Conservation (phyloP, 192 early-diverging fungal species). For the Coemansia sp. region DNA sequence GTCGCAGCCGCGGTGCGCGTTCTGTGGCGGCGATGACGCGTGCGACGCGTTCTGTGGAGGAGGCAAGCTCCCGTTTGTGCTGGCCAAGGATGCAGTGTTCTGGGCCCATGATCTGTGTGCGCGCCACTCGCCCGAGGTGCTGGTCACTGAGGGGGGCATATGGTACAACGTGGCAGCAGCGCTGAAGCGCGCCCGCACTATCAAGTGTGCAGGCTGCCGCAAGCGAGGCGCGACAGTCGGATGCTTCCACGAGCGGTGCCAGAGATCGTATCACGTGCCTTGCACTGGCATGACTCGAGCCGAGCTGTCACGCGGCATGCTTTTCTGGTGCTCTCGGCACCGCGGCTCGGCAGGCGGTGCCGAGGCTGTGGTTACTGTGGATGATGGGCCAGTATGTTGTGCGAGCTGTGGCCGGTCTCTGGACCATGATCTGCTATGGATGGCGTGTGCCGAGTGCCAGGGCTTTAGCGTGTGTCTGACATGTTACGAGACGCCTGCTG, state of each 20-base stretch:
- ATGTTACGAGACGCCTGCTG: slow-evolving; percentile 47
- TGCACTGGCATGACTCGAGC: slow-evolving; percentile 71
- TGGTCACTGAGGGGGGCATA: slow-evolving; percentile 58
- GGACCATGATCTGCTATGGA: slow-evolving; percentile 45
- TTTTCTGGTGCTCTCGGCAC: slow-evolving; percentile 87
- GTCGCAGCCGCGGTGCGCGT: slow-evolving; percentile 30
- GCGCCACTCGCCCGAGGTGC: slow-evolving; percentile 79
- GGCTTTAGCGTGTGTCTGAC: slow-evolving; percentile 42
- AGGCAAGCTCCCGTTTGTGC: slow-evolving; percentile 54
- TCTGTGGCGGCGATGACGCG: too few relatives aligned
- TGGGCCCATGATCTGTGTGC: slow-evolving; percentile 90
- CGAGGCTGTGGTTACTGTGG: too few relatives aligned
- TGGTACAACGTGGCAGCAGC: slow-evolving; percentile 89
- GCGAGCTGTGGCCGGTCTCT: slow-evolving; percentile 30
- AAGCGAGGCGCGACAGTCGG: slow-evolving; percentile 82
- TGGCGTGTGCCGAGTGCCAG: slow-evolving; percentile 42
- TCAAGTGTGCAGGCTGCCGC: slow-evolving; percentile 73
- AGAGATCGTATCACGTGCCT: slow-evolving; percentile 75
- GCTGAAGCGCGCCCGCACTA: slow-evolving; percentile 64
- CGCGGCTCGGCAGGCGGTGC: neutral
- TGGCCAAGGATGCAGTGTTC: slow-evolving; percentile 59
- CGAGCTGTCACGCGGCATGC: slow-evolving; percentile 73
- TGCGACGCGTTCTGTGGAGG: too few relatives aligned
- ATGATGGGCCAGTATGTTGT: too few relatives aligned
- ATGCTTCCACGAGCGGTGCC: slow-evolving; percentile 83